phyloP scores from a whole-genome alignment of 768 basidiomycete species.

The Asterophora parasitica region DNA sequence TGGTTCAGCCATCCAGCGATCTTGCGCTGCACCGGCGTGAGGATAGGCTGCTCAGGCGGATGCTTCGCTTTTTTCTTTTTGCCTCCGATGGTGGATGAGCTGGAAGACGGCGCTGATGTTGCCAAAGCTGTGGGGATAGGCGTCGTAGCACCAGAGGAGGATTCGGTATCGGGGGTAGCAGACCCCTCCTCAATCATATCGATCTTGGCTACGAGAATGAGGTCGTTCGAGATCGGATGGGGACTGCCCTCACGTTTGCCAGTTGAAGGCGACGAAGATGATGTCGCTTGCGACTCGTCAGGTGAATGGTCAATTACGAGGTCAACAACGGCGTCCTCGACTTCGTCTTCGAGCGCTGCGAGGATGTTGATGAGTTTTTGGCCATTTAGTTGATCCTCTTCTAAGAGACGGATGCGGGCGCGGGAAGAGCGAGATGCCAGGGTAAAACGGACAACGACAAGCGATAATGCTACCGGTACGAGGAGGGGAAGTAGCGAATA shows the following conservation, averaged over 20 bases:
- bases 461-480: slow-evolving; percentile 51
- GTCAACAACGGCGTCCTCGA: slow-evolving; percentile 61
- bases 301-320: slow-evolving; percentile 40
- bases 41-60: slow-evolving; percentile 34
- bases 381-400: slow-evolving; percentile 44
- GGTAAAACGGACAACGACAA: slow-evolving; percentile 52
- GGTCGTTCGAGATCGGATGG: not conserved
- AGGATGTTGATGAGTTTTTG: slow-evolving; percentile 55
- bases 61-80: not conserved
- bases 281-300: slow-evolving; percentile 22
- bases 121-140: not conserved
- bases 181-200: not conserved
- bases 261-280: slow-evolving; percentile 10
- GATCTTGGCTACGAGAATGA: not conserved
- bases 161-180: not conserved
- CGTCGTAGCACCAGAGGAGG: too few species aligned
- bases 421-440: slow-evolving; percentile 57
- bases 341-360: slow-evolving; percentile 50
- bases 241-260: slow-evolving; percentile 1
- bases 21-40: slow-evolving; percentile 52
- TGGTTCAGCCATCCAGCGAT: slow-evolving; percentile 60
- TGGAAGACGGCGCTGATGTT: not conserved
- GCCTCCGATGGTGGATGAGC: not conserved
- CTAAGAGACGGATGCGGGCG: slow-evolving; percentile 59
- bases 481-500: slow-evolving; percentile 59